Percentiles rank a stretch among this genome's conserved stretches.
phyloP scores from a whole-genome alignment of 192 early-diverging fungal species.

The Cladochytrium replicatum region DNA sequence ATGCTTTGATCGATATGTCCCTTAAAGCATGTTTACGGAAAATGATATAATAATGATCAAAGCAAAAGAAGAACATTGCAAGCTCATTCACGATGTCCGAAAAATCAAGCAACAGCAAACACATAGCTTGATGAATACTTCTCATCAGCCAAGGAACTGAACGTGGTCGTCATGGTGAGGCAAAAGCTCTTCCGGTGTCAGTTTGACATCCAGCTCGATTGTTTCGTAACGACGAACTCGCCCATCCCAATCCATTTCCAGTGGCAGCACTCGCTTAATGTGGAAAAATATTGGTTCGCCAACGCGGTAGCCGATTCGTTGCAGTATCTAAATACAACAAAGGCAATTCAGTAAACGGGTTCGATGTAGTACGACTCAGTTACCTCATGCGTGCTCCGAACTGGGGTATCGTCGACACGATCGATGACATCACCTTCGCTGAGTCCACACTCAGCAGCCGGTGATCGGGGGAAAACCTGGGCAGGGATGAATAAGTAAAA shows the following conservation, averaged over 20 bases:
- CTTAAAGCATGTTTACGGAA: too few species aligned
- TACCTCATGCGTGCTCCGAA: conserved; percentile 29
- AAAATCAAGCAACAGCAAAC: too few species aligned
- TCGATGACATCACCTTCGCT: conserved; percentile 35
- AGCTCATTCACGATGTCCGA: too few species aligned
- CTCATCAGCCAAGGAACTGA: too few species aligned
- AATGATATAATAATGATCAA: too few species aligned
- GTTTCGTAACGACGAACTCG: conserved; percentile 13
- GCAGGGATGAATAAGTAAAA: not conserved
- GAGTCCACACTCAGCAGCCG: conserved; percentile 23
- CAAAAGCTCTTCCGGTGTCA: not conserved
- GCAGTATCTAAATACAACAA: conserved; percentile 11
- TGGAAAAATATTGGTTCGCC: conserved; percentile 18
- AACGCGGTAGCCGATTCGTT: conserved; percentile 23
- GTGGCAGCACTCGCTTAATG: conserved; percentile 25
- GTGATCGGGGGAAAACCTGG: conserved; percentile 18
- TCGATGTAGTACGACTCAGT: not conserved
- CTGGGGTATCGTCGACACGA: conserved; percentile 15
- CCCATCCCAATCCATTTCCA: conserved; percentile 32
- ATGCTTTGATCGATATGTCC: too few species aligned
- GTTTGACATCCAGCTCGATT: not conserved
- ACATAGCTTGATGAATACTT: too few species aligned
- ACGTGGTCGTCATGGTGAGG: too few species aligned
- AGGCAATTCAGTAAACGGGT: conserved; percentile 5
- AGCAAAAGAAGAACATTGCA: too few species aligned